Conservation (phyloP, 345 rosid species). For the Gossypium turneri region DNA sequence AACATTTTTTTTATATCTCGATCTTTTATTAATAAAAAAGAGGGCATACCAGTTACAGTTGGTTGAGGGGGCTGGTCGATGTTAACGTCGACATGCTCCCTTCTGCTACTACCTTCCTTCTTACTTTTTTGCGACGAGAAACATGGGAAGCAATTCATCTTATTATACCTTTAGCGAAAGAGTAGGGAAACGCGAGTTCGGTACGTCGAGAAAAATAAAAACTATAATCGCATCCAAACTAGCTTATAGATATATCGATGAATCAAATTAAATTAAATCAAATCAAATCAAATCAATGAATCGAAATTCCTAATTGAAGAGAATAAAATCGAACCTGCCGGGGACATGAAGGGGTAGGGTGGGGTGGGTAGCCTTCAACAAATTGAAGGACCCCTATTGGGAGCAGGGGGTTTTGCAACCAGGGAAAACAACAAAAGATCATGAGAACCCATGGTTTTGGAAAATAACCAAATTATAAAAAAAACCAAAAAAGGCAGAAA, state of each 20-base stretch:
- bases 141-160: constrained; percentile 80
- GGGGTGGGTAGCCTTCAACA: constrained; percentile 42
- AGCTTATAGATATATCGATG: too few species aligned
- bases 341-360: not conserved
- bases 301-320: too few species aligned
- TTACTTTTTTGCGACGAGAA: constrained; percentile 46
- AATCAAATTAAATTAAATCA: not conserved
- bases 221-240: not conserved
- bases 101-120: constrained; percentile 12
- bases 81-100: not conserved
- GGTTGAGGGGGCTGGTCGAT: not conserved
- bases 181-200: not conserved
- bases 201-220: not conserved
- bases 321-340: not conserved
- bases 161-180: not conserved
- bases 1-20: not conserved
- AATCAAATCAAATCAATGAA: not conserved
- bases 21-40: not conserved
- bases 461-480: not conserved
- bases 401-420: not conserved
- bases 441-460: constrained; percentile 9
- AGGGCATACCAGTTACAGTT: not conserved
- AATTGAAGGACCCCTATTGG: constrained; percentile 1
- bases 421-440: constrained; percentile 2
- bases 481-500: not conserved